Evolutionary conservation across 1,139 yeast genomes (phyloP), one percentile per base, ranked within the genome.

Genomic region (Pichia sp.): DNA sequence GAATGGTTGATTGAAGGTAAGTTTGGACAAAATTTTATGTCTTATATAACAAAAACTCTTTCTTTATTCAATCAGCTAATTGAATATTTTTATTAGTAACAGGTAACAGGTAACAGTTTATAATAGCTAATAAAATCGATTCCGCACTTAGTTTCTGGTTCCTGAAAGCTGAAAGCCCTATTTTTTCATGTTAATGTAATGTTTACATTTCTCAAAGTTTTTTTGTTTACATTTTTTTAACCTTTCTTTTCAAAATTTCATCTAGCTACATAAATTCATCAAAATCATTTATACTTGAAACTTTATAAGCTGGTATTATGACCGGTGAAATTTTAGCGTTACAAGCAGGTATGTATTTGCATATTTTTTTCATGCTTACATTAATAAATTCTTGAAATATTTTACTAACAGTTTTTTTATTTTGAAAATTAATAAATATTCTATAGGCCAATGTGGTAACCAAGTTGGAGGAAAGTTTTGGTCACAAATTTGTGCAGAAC

Each of bases 391-490:
- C 18, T 18, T 18, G 18, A 18, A 27, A 27, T 36, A 4, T 7
- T 11, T 31, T 62, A 66, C 74, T 68, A 69, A 71, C 73, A 32
- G 30, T 10, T 30, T 32, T 35, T 34, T 39, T 40, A n/a, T 25
- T 39, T 30, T 18, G 18, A n/a, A 29, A 4, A 33, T 4, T 33
- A 7, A 7, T 44, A 68, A 74, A 3, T 73, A 38, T 47, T 4
- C 3, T 68, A 58, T 72, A 48, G 89, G 96, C 33, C 98, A 92
- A 68, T 94, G 98, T 69, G 98, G 98, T 47, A 92, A 92, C 66
- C 98, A 92, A 64, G 84, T 92, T 1, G 97, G 97, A 27, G 79
- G 86, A 48, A 86, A 86, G 64, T 92, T 90, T 64, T 92, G 98
- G 98, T 77, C 81, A 45, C 97, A 89, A 66, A 68, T 92, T 50